Evolutionary conservation across 192 early-diverging fungal genomes (phyloP).

Genomic region (Coemansia sp.): DNA sequence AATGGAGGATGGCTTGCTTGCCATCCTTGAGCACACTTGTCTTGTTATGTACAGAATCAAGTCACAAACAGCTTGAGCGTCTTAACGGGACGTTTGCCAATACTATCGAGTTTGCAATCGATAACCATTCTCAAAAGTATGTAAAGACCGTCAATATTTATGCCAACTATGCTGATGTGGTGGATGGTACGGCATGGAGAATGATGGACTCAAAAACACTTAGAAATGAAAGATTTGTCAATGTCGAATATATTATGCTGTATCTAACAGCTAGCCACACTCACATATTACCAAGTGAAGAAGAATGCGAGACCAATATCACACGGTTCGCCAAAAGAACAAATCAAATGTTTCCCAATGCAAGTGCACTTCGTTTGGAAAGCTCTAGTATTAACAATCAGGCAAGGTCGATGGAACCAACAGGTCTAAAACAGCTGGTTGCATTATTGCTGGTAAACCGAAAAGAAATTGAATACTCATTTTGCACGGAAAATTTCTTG

Average conservation of each 20-base stretch:
- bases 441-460: background rate
- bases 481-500: background rate
- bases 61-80: background rate
- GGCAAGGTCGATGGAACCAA: background rate
- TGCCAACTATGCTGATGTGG: background rate
- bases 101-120: background rate
- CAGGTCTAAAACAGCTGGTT: background rate
- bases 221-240: background rate
- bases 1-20: background rate
- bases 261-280: background rate
- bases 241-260: background rate
- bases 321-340: background rate
- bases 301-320: background rate
- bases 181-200: background rate
- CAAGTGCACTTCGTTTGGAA: background rate
- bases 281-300: background rate
- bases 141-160: conserved; percentile 2
- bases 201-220: background rate
- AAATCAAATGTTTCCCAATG: background rate
- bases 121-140: background rate
- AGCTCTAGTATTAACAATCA: background rate
- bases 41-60: no score
- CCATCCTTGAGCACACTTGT: background rate
- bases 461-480: background rate
- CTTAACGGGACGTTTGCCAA: background rate